Evolutionary conservation across 2,329 filamentous ascomycete genomes (phyloP), one percentile per base, ranked within the genome.

Genomic region (Chaetomiaceae sp.): DNA sequence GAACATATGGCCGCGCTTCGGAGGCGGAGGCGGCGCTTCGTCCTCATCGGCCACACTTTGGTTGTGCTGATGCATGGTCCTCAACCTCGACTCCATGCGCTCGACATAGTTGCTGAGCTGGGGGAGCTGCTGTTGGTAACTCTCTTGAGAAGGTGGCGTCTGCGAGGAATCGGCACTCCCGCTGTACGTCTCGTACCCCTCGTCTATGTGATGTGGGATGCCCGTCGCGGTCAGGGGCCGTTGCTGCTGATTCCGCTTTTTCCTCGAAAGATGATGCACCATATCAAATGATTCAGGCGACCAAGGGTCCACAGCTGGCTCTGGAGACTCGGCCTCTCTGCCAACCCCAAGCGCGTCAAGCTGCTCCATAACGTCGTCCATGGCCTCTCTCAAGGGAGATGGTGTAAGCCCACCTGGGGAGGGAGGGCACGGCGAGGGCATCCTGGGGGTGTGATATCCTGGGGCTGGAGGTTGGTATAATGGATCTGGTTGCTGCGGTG

Each of bases 281-380:
- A 81, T 71, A 53, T 81, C 86, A 64, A 95, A 96, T 7, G 86
- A 89, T 63, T 96, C 91, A 0, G 91, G 91, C 0, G 91, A 94
- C 94, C 94, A 99, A 4, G 91, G 85, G 64, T 90, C 83, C 8
- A 84, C 70, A 0, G 81, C 74, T 0, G 79, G 73, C 38, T 82
- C 77, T 1, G 82, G 78, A 25, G 80, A 78, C 31, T 81, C 78
- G 64, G 58, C 75, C 20, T 78, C 72, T 52, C 79, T 78, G 5
- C 51, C 53, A 38, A 81, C 75, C 17, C 86, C 86, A 76, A 99
- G 89, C 56, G 91, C 91, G 66, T 95, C 87, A 39, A 99, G 72
- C 52, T 94, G 95, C 60, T 94, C 90, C 83, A 97, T 96, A 4
- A 99, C 91, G 69, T 95, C 92, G 66, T 97, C 92, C 91, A 99